Evolutionary conservation across 1,139 yeast genomes (phyloP).

Genomic region (Waltiozyma sp.): DNA sequence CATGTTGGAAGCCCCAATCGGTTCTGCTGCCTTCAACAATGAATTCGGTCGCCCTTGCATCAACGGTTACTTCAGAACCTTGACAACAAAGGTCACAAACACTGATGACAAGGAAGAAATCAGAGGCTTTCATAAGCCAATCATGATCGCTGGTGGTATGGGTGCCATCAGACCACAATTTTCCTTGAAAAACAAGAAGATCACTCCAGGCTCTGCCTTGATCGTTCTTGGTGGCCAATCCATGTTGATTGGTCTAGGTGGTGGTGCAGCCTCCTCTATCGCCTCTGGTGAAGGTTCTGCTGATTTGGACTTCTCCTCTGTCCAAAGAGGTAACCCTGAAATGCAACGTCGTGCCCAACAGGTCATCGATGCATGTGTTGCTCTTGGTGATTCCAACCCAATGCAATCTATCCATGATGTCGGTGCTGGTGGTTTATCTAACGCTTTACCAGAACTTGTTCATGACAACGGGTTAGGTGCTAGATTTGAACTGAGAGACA

Average conservation of each 20-base stretch:
- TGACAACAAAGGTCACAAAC: slow-evolving; percentile 67
- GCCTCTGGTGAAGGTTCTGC: slow-evolving; percentile 95
- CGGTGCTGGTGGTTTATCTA: slow-evolving; percentile 98
- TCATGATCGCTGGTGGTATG: slow-evolving; percentile 98
- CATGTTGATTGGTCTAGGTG: slow-evolving; percentile 98
- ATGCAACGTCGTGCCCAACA: slow-evolving; percentile 99
- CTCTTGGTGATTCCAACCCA: slow-evolving; percentile 73
- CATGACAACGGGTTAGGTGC: slow-evolving; percentile 97
- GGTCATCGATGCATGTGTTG: slow-evolving; percentile 89
- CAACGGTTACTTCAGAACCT: slow-evolving; percentile 91
- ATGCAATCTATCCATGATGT: slow-evolving; percentile 97
- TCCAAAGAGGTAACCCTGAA: slow-evolving; percentile 98
- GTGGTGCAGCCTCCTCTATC: slow-evolving; percentile 97
- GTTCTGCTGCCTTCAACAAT: slow-evolving; percentile 96
- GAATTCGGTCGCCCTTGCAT: slow-evolving; percentile 99
- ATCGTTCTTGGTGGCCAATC: slow-evolving; percentile 97
- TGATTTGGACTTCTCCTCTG: slow-evolving; percentile 94
- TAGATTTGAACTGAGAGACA: slow-evolving; percentile 78
- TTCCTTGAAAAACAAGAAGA: slow-evolving; percentile 76
- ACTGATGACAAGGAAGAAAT: slow-evolving; percentile 55
- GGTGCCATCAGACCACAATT: slow-evolving; percentile 93
- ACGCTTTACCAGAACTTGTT: slow-evolving; percentile 94
- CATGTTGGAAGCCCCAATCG: slow-evolving; percentile 95
- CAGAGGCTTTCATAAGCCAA: slow-evolving; percentile 97
- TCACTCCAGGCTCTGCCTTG: slow-evolving; percentile 86